Conservation (phyloP, 148 eudicot species). For the Pharnaceum exiguum region DNA sequence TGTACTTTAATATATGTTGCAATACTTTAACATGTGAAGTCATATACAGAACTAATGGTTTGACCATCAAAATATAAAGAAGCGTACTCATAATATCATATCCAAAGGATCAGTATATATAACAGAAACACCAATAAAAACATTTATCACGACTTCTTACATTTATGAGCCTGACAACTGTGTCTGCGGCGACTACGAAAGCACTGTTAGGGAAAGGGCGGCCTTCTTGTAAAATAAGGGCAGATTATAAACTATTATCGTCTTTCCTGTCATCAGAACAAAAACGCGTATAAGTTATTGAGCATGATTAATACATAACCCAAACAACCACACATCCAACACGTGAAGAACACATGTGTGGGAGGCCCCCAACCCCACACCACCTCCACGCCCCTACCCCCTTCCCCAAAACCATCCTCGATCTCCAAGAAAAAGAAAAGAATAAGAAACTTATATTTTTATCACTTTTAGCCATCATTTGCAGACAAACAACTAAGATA, state of each 20-base stretch:
- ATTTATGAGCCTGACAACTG: constrained; percentile 83
- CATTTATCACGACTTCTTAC: constrained; percentile 37
- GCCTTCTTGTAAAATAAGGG: constrained; percentile 97
- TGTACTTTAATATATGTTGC: no score
- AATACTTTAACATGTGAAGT: no score
- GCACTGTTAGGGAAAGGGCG: constrained; percentile 94
- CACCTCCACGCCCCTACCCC: no score
- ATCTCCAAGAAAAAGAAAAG: no score
- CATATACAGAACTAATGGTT: no score
- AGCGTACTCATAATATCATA: no score
- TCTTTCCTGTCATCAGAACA: constrained; percentile 55
- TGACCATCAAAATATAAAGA: no score
- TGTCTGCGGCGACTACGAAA: constrained; percentile 88
- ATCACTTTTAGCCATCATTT: no score
- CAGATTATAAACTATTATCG: constrained; percentile 80
- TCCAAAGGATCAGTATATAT: background rate
- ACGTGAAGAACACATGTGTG: background rate
- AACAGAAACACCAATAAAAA: background rate
- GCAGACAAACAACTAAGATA: no score
- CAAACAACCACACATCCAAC: background rate
- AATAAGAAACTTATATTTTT: no score
- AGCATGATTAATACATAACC: background rate
- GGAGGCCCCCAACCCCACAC: background rate
- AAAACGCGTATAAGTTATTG: background rate
- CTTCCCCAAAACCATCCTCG: no score